Percentiles rank a stretch among this genome's conserved stretches.
Evolutionary conservation across 2,329 filamentous ascomycete genomes (phyloP).

Genomic region (Diaporthe nobilis): DNA sequence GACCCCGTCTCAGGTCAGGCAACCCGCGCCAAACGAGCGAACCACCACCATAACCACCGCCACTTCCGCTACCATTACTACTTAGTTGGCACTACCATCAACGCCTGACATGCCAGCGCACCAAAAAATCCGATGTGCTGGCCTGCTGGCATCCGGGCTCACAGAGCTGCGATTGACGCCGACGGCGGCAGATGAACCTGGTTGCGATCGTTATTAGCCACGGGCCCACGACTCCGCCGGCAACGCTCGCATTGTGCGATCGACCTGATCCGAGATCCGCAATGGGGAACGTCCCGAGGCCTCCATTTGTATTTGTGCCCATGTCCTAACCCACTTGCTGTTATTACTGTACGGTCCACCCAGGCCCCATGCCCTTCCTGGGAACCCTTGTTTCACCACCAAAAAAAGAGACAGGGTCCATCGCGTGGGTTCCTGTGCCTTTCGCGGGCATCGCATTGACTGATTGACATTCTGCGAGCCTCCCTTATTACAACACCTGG

Average conservation of each 20-base stretch:
- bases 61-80: background rate
- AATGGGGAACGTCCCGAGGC: conserved; percentile 29
- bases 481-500: conserved; percentile 26
- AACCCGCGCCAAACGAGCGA: conserved; percentile 4
- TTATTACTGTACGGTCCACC: background rate
- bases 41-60: background rate
- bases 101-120: conserved; percentile 12
- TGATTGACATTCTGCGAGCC: conserved; percentile 21
- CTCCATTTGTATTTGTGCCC: conserved; percentile 22
- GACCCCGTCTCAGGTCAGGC: conserved; percentile 31
- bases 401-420: conserved; percentile 17
- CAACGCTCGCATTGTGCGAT: conserved; percentile 11
- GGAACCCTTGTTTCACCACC: conserved; percentile 30
- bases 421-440: conserved; percentile 5
- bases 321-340: conserved; percentile 2
- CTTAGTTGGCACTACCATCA: background rate
- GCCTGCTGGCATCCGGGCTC: conserved; percentile 11
- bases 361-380: background rate
- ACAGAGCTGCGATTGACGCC: conserved; percentile 17
- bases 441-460: conserved; percentile 9
- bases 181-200: conserved; percentile 15
- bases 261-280: conserved; percentile 30
- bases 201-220: conserved; percentile 17
- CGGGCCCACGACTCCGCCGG: conserved; percentile 2
- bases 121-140: conserved; percentile 9